Evolutionary conservation across 495 filamentous ascomycete species (phyloP).

Genomic region (Pseudoneurospora amorphoporcata): DNA sequence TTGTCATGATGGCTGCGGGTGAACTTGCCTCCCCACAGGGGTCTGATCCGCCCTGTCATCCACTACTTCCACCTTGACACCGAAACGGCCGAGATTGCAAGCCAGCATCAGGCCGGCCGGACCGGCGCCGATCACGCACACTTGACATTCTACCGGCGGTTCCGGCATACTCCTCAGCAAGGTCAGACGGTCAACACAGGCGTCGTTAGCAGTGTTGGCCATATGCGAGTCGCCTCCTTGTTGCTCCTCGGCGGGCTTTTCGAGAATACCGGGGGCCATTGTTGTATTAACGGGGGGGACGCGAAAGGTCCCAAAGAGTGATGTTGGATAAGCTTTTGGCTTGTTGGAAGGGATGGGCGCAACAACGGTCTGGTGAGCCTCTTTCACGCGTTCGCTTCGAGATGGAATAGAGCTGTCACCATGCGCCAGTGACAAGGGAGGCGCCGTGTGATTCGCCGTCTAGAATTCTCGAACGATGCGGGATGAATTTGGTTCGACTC

Average conservation of each 20-base stretch:
- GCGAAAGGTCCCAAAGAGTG: background rate
- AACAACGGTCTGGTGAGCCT: background rate
- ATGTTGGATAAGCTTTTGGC: background rate
- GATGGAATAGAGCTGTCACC: background rate
- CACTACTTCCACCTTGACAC: slow-evolving; percentile 48
- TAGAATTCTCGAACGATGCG: background rate
- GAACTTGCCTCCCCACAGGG: slow-evolving; percentile 42
- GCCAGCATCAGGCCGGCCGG: slow-evolving; percentile 63
- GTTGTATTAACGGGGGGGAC: background rate
- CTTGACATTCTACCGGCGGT: slow-evolving; percentile 31
- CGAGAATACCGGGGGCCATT: slow-evolving; percentile 21
- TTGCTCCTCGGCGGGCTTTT: slow-evolving; percentile 19
- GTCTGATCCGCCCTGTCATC: slow-evolving; percentile 54
- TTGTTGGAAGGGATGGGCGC: background rate
- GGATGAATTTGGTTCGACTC: background rate
- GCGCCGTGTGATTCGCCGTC: background rate
- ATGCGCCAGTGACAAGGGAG: background rate
- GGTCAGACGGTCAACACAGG: slow-evolving; percentile 25
- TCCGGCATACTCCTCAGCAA: slow-evolving; percentile 29
- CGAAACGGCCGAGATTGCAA: slow-evolving; percentile 56
- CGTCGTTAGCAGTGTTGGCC: slow-evolving; percentile 13
- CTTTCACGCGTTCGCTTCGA: background rate
- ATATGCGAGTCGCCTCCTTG: slow-evolving; percentile 11
- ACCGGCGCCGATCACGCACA: slow-evolving; percentile 61
- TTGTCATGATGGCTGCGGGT: background rate